A percentile compares a stretch with the other conserved stretches of the same genome.
These are phyloP conservation scores for Moricandia arvensis DNA, from an alignment of 345 rosid species.

Conservation along the genomic window DNA sequence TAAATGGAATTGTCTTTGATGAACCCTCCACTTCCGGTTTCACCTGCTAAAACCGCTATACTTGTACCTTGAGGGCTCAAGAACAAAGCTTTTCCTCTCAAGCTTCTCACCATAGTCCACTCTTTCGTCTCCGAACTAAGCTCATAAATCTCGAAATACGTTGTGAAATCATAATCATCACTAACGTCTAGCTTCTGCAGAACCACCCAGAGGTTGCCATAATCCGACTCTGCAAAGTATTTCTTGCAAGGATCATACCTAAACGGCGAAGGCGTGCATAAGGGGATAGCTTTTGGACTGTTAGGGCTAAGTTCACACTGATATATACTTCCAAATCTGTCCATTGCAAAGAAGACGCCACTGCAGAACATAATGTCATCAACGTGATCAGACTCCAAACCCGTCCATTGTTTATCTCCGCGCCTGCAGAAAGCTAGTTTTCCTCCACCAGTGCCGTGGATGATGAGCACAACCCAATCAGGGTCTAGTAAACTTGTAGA, in stretches of 20 bases:
- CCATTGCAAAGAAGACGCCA: constrained; percentile 23
- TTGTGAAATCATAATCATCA: constrained; percentile 25
- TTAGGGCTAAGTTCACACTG: neutral
- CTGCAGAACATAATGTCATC: constrained; percentile 30
- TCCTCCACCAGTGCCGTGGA: constrained; percentile 9
- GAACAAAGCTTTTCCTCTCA: neutral
- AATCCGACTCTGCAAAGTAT: constrained; percentile 6
- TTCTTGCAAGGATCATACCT: constrained; percentile 10
- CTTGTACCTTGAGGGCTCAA: constrained; percentile 18
- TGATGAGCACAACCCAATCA: constrained; percentile 26
- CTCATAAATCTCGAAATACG: constrained; percentile 20
- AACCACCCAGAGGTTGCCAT: neutral
- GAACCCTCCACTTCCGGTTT: neutral
- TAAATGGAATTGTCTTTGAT: constrained; percentile 7
- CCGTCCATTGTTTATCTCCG: constrained; percentile 31
- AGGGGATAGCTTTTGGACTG: neutral
- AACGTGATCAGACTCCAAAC: neutral
- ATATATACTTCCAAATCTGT: constrained; percentile 7
- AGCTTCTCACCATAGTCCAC: constrained; percentile 14
- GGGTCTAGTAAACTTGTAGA: constrained; percentile 13
- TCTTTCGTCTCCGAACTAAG: constrained; percentile 1
- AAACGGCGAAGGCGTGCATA: constrained; percentile 14
- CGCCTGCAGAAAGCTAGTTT: constrained; percentile 33
- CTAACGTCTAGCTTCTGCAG: constrained; percentile 24
- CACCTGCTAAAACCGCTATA: constrained; percentile 12